Evolutionary conservation across 2,329 filamentous ascomycete genomes (phyloP), one percentile per base, ranked within the genome.

Genomic region (Cryphonectria naterciae): DNA sequence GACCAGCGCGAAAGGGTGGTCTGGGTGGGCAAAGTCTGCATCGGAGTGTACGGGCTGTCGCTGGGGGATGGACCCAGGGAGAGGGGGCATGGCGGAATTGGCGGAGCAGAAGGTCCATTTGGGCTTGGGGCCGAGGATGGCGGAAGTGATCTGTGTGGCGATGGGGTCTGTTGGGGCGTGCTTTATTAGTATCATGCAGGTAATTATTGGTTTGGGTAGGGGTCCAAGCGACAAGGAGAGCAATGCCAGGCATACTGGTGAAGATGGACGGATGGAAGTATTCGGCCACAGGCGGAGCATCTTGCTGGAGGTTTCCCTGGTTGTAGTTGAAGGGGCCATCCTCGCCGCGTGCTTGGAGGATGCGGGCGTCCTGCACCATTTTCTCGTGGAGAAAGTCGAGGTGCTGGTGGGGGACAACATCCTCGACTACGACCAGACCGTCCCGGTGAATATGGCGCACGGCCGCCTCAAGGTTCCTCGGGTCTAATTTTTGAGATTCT

Each of bases 291-390:
- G 87, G 83, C 0, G 86, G 87, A 0, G 88, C 82, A 73, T 90
- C 88, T 75, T 91, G 89, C 73, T 91, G 88, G 46, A 90, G 80
- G 73, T 90, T 91, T 1, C 86, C 87, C 64, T 84, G 84, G 75
- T 90, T 90, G 76, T 90, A 90, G 74, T 91, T 91, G 80, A 85
- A 91, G 0, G 87, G 87, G 0, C 85, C 84, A 22, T 87, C 82
- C 28, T 88, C 83, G 1, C 87, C 87, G 43, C 81, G 79, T 0
- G 79, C 80, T 70, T 87, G 85, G 2, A 91, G 80, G 4, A 77
- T 75, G 2, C 81, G 81, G 1, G 88, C 88, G 76, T 91, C 89
- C 62, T 85, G 49, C 1, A 87, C 82, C 89, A 91, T 91, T 73
- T 85, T 87, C 62, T 74, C 73, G 75, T 91, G 91, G 52, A 91